phyloP scores from a whole-genome alignment of 768 basidiomycete genomes.

The Obba rivulosa region DNA sequence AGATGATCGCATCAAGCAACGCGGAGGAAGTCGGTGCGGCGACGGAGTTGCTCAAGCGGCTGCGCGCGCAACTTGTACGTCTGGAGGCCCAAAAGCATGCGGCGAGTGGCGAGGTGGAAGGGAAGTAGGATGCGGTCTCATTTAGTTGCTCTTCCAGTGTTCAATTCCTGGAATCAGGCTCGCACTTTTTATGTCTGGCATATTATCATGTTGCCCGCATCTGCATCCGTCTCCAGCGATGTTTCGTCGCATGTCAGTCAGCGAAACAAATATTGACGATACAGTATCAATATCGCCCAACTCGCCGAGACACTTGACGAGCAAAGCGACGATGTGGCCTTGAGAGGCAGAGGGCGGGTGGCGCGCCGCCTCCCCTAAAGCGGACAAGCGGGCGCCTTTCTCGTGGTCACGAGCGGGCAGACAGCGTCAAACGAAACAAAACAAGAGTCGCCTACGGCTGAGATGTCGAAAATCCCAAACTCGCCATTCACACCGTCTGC shows the following conservation, averaged over 20 bases:
- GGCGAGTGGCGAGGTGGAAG: too few species aligned
- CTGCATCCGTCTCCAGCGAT: too few species aligned
- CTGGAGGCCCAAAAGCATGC: neutral
- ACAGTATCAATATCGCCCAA: too few species aligned
- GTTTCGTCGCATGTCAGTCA: too few species aligned
- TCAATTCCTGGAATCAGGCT: too few species aligned
- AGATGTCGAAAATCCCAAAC: constrained; percentile 20
- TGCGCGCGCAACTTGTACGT: neutral
- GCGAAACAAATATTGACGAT: neutral
- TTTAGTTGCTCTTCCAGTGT: too few species aligned
- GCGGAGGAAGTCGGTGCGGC: constrained; percentile 76
- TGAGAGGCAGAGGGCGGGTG: constrained; percentile 13
- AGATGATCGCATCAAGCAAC: constrained; percentile 72
- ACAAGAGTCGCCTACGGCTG: constrained; percentile 21
- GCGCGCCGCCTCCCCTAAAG: too few species aligned
- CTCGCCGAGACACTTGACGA: too few species aligned
- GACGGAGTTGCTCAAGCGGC: constrained; percentile 59
- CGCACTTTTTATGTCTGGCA: too few species aligned
- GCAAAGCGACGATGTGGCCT: neutral
- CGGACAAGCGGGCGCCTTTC: neutral
- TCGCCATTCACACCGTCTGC: constrained; percentile 15
- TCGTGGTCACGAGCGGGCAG: constrained; percentile 22
- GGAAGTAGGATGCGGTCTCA: too few species aligned
- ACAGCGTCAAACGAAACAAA: constrained; percentile 23
- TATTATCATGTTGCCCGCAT: too few species aligned